phyloP scores from a whole-genome alignment of 108 stramenopile species.

The Epithemia pelagica region DNA sequence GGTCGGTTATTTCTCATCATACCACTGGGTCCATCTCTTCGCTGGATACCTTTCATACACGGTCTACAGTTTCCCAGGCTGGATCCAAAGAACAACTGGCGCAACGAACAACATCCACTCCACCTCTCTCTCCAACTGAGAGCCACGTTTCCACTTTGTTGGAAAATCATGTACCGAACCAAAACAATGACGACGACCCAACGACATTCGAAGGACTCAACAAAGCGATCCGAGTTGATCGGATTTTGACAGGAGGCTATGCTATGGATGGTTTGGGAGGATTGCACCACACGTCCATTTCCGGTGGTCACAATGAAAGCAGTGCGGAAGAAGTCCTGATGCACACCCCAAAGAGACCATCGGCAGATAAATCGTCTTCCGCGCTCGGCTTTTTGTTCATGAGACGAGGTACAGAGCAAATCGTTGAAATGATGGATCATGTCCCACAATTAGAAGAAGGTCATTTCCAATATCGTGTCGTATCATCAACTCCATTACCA shows the following conservation, averaged over 20 bases:
- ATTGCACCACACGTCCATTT: slow-evolving; percentile 3
- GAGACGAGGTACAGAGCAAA: slow-evolving; percentile 6
- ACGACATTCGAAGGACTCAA: neutral
- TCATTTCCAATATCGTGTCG: slow-evolving; percentile 49
- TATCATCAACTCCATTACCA: slow-evolving; percentile 58
- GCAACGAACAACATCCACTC: neutral
- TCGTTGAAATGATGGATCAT: slow-evolving; percentile 34
- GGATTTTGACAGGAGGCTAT: slow-evolving; percentile 77
- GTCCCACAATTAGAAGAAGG: slow-evolving; percentile 44
- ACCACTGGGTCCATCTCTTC: neutral
- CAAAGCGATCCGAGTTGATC: slow-evolving; percentile 54
- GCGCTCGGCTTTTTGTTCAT: slow-evolving; percentile 14
- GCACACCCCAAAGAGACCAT: neutral
- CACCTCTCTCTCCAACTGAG: too few species aligned
- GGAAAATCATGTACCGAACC: neutral
- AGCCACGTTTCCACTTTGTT: neutral
- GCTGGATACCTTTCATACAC: neutral
- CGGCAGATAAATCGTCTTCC: neutral
- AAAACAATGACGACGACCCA: neutral
- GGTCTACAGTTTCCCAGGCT: neutral
- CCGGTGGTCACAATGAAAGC: neutral
- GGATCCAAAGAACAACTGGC: too few species aligned
- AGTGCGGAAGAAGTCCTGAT: slow-evolving; percentile 16
- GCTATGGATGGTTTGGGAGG: slow-evolving; percentile 34
- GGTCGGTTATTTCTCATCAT: neutral